Percentiles rank a stretch among this genome's conserved stretches.
These are phyloP conservation scores for Alternaria infectoria DNA, from an alignment of 2,329 filamentous ascomycete species.

Conservation along the genomic window DNA sequence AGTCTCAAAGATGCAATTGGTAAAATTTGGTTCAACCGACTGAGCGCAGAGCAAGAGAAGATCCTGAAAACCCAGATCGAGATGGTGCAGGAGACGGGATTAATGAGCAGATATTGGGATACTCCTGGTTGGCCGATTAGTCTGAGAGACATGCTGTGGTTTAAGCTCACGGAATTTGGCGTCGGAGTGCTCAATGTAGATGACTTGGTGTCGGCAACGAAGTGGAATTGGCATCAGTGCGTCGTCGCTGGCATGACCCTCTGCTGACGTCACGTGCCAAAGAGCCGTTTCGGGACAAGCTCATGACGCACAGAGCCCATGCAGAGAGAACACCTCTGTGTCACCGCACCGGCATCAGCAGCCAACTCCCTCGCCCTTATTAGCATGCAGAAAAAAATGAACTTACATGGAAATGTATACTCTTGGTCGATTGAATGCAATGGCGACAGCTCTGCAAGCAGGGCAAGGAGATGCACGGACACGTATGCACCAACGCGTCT, in stretches of 20 bases:
- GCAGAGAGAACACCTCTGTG: background rate
- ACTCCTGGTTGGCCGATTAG: conserved; percentile 32
- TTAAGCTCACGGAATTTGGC: conserved; percentile 18
- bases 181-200: conserved; percentile 31
- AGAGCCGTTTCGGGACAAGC: background rate
- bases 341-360: background rate
- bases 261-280: conserved; percentile 10
- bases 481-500: conserved; percentile 4
- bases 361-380: background rate
- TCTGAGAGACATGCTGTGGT: conserved; percentile 27
- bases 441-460: background rate
- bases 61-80: background rate
- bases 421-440: background rate
- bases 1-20: conserved; percentile 27
- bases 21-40: conserved; percentile 13
- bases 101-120: conserved; percentile 31
- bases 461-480: background rate
- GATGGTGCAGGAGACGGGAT: conserved; percentile 22
- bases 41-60: conserved; percentile 17
- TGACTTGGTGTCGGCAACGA: conserved; percentile 29
- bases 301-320: background rate
- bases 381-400: background rate
- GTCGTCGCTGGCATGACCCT: conserved; percentile 30
- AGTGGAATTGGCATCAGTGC: conserved; percentile 18
- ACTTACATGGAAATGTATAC: background rate